Base-by-base conservation (phyloP, 768 basidiomycete species). In the Boletales sp. region DNA sequence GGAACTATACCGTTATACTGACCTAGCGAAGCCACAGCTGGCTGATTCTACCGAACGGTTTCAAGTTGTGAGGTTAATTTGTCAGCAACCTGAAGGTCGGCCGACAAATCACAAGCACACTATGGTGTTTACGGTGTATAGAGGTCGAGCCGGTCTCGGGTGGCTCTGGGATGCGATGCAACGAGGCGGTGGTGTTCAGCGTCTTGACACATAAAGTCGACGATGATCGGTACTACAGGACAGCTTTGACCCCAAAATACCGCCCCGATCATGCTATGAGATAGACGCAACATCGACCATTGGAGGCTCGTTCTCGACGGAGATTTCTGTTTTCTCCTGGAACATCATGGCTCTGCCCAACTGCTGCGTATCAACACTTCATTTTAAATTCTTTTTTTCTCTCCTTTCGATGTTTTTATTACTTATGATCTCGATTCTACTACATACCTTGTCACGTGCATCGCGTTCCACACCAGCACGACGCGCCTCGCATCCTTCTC, bases 381-480 rank as follows among this genome's bases (percentile, higher is more conserved):
- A 40, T 21, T 18, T 32, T 34, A 34, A 34, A 34, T 34, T 34
- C 25, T 28, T 28, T 28, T 28, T 28, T 28, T 28, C 25, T 28
- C 6, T 28, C 25, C 25, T 6, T 28, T 28, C 1, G 25, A 28
- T 28, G 25, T 3, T 28, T 28, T 28, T 28, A 28, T 28, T 5
- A 28, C 25, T 28, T 28, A 7, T 28, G 25, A 28, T 28, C 25
- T 28, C 25, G 25, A 28, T 34, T 34, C 5, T 14, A 8, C 33
- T 34, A 34, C 33, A 34, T 34, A 34, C 33, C 14, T 12, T 12
- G 41, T 47, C 62, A 63, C 63, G 62, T 63, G 62, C 50, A 50
- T 30, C 53, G 58, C 58, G 55, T 57, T 56, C 42, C 25, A 8
- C 47, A 33, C 21, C 50, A 37, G 41, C 44, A 50, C 43, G 33